phyloP scores from a whole-genome alignment of 2,329 filamentous ascomycete genomes.

The Emergomyces orientalis region DNA sequence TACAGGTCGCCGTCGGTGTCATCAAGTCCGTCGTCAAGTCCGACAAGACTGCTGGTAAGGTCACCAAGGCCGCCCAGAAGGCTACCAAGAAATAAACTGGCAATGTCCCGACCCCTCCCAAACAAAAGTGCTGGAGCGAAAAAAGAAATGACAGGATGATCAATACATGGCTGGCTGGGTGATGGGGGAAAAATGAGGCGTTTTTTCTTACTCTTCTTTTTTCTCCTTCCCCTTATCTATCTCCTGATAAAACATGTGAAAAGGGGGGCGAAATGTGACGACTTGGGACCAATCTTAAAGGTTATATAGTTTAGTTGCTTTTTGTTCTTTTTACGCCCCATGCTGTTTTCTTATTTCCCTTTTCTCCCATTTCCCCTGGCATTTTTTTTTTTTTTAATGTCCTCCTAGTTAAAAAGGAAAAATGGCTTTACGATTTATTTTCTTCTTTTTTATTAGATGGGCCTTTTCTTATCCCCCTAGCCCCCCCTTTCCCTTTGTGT shows the following conservation, averaged over 20 bases:
- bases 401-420: constrained; percentile 6
- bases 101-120: neutral
- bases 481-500: neutral
- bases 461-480: neutral
- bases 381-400: neutral
- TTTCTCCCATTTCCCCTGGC: neutral
- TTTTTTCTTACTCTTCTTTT: neutral
- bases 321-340: neutral
- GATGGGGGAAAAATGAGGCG: neutral
- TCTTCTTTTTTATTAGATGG: constrained; percentile 6
- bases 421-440: neutral
- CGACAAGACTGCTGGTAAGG: constrained; percentile 50
- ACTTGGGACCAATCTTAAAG: neutral
- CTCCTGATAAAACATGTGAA: neutral
- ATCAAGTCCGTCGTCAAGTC: constrained; percentile 78
- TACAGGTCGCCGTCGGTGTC: constrained; percentile 72
- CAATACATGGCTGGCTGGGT: neutral
- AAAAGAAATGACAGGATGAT: neutral
- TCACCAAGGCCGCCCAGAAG: constrained; percentile 55
- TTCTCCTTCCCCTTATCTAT: neutral
- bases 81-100: constrained; percentile 60
- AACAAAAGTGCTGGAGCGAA: neutral
- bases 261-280: neutral
- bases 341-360: neutral
- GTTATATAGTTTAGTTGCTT: neutral